Percentiles rank a stretch among this genome's conserved stretches.
Conservation (phyloP, 495 filamentous ascomycete species). For the Usnea hakonensis region DNA sequence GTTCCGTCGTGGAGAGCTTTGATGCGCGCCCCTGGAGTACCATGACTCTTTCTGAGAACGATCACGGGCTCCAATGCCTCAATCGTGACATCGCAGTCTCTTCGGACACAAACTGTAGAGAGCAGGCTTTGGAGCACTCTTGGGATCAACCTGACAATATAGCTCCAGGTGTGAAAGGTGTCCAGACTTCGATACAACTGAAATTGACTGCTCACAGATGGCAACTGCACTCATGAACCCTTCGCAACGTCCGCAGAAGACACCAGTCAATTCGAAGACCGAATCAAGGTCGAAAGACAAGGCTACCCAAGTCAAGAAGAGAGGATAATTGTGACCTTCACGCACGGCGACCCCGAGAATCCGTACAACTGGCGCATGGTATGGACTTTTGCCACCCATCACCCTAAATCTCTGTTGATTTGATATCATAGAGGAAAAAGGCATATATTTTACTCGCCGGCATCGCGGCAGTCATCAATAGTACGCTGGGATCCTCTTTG, state of each 20-base stretch:
- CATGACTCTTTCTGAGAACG: background rate
- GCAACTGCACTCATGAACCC: background rate
- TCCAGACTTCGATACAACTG: background rate
- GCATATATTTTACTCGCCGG: conserved; percentile 45
- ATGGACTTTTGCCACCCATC: background rate
- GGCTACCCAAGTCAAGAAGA: conserved; percentile 17
- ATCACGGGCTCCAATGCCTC: background rate
- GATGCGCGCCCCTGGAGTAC: background rate
- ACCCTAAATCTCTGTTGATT: background rate
- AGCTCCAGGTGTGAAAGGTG: background rate
- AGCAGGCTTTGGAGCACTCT: background rate
- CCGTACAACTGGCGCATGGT: conserved; percentile 50
- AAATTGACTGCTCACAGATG: background rate
- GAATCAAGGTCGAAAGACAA: background rate
- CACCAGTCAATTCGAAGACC: background rate
- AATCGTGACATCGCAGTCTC: background rate
- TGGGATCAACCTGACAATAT: background rate
- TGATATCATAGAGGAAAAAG: conserved; percentile 42
- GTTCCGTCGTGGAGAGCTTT: background rate
- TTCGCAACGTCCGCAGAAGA: background rate
- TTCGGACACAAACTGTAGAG: background rate
- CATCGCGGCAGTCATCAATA: conserved; percentile 62
- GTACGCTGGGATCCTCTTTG: conserved; percentile 62
- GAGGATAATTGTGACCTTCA: conserved; percentile 42
- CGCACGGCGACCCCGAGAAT: conserved; percentile 43